Evolutionary conservation across 768 basidiomycete genomes (phyloP).

Genomic region (Mycena vulgaris): DNA sequence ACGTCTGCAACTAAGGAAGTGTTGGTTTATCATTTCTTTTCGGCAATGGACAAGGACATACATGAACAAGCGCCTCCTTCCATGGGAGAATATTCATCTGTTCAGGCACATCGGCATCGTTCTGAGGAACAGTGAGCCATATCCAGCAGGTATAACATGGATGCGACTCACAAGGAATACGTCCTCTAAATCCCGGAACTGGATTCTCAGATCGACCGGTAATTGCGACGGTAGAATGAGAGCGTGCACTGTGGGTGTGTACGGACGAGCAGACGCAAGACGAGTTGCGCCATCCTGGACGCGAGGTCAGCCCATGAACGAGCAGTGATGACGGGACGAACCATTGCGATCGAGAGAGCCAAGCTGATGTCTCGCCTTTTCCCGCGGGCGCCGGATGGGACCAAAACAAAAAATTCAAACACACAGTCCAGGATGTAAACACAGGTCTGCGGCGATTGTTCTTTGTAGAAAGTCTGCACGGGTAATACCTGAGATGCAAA

Average conservation of each 20-base stretch:
- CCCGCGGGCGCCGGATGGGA: conserved; percentile 77
- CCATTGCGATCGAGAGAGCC: conserved; percentile 72
- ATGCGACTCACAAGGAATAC: conserved; percentile 63
- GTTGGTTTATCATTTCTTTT: conserved; percentile 35
- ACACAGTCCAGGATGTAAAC: conserved; percentile 82
- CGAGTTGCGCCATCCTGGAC: conserved; percentile 68
- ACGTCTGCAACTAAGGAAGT: conserved; percentile 62
- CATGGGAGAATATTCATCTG: conserved; percentile 84
- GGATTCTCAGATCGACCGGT: conserved; percentile 77
- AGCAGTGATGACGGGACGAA: conserved; percentile 1
- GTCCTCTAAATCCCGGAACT: conserved; percentile 82
- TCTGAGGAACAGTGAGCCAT: conserved; percentile 50
- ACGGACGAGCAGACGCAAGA: conserved; percentile 72
- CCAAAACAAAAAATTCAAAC: conserved; percentile 86
- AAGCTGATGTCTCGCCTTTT: conserved; percentile 72
- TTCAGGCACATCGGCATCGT: conserved; percentile 71
- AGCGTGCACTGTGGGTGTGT: conserved; percentile 80
- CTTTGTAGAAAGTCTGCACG: conserved; percentile 61
- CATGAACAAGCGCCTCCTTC: conserved; percentile 72
- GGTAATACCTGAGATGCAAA: conserved; percentile 59
- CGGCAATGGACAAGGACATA: conserved; percentile 50
- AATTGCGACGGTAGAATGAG: conserved; percentile 82
- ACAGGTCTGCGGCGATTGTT: conserved; percentile 55
- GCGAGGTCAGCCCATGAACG: conserved; percentile 6
- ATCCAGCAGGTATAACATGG: conserved; percentile 2